phyloP scores from a whole-genome alignment of 257 asterid genomes.

The Solanum commersonii region DNA sequence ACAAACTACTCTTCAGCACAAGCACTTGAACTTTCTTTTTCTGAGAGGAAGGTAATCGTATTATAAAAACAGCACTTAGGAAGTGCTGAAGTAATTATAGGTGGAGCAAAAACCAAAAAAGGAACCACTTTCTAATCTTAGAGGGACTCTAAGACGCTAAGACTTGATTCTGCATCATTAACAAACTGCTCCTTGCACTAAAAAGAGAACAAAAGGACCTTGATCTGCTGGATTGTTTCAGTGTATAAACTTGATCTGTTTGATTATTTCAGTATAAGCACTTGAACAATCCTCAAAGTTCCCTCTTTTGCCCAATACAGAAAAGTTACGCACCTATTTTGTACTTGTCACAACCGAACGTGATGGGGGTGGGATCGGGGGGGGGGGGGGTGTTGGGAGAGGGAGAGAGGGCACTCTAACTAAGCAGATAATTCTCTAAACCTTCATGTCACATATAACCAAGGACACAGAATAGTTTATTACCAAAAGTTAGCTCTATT shows the following conservation, averaged over 20 bases:
- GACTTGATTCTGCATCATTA: background rate
- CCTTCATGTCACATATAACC: background rate
- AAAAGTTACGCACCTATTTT: background rate
- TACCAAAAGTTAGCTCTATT: slow-evolving; percentile 48
- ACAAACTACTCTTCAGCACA: background rate
- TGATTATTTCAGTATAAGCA: background rate
- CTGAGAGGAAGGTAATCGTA: background rate
- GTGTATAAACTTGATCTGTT: background rate
- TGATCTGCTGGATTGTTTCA: background rate
- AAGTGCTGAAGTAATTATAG: background rate
- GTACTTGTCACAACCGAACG: background rate
- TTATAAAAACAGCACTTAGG: background rate
- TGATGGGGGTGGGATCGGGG: background rate
- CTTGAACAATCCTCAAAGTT: background rate
- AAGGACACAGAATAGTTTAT: background rate
- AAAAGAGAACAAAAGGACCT: background rate
- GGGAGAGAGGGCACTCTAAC: background rate
- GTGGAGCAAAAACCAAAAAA: background rate
- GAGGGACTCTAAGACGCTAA: background rate
- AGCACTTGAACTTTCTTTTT: background rate
- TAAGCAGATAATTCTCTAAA: background rate
- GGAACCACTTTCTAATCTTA: background rate
- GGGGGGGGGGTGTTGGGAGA: too few species aligned
- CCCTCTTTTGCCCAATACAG: background rate
- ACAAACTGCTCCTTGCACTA: background rate